A percentile compares a stretch with the other conserved stretches of the same genome.
Conservation (phyloP, 148 eudicot species). For the Beta vulgaris region DNA sequence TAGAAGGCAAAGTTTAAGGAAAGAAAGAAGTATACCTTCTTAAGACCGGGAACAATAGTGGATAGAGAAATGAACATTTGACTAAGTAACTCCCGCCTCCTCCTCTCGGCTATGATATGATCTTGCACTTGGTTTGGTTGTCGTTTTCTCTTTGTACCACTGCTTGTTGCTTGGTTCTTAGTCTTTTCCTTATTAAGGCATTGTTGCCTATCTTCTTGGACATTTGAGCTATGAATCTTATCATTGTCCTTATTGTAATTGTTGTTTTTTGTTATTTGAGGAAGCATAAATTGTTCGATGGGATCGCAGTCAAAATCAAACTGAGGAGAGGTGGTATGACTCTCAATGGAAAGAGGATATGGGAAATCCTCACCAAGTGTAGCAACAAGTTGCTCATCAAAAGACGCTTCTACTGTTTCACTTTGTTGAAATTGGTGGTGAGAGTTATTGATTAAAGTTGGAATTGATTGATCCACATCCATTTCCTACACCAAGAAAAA, state of each 20-base stretch:
- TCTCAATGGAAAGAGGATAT: neutral
- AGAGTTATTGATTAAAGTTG: neutral
- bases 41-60: constrained; percentile 34
- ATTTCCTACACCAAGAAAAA: neutral
- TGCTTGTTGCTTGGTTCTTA: neutral
- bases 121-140: constrained; percentile 27
- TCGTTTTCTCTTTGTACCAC: constrained; percentile 22
- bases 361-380: neutral
- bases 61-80: constrained; percentile 33
- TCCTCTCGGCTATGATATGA: constrained; percentile 34
- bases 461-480: neutral
- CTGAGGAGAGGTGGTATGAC: neutral
- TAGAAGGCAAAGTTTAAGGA: too few relatives aligned
- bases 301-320: neutral
- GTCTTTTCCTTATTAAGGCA: neutral
- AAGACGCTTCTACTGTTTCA: neutral
- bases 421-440: neutral
- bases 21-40: constrained; percentile 27
- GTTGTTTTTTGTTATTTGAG: neutral
- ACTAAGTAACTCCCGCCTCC: constrained; percentile 25
- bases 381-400: constrained; percentile 7
- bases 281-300: neutral
- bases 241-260: neutral
- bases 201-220: neutral
- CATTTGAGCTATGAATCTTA: neutral